These are phyloP conservation scores for Thalia dealbata DNA, from an alignment of 176 grass and related monocot species.

Conservation along the genomic window DNA sequence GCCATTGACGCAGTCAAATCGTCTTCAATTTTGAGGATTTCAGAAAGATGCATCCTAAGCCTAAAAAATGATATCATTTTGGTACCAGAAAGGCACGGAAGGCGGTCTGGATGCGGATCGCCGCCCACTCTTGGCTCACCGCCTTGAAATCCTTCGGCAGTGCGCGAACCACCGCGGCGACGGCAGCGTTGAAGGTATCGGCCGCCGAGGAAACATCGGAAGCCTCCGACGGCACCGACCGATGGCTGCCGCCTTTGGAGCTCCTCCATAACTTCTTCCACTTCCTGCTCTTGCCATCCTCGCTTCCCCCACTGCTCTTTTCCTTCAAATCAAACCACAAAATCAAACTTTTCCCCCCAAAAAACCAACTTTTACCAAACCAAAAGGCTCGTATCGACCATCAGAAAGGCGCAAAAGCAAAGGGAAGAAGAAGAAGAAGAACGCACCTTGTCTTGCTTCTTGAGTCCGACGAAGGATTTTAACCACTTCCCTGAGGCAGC, in stretches of 20 bases:
- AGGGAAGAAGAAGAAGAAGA: background rate
- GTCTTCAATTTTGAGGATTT: background rate
- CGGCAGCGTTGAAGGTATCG: conserved; percentile 59
- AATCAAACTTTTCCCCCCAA: background rate
- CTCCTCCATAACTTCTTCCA: conserved; percentile 61
- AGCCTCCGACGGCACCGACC: conserved; percentile 39
- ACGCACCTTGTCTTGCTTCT: conserved; percentile 76
- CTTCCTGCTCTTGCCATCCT: conserved; percentile 41
- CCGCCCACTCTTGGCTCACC: conserved; percentile 75
- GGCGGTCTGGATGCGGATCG: conserved; percentile 91
- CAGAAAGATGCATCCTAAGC: background rate
- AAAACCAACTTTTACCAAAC: background rate
- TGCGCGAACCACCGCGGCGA: conserved; percentile 61
- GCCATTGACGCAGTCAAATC: background rate
- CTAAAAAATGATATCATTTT: background rate
- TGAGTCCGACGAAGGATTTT: conserved; percentile 76
- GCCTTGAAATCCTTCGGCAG: conserved; percentile 89
- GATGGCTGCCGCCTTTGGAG: conserved; percentile 30
- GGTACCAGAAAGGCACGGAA: conserved; percentile 87
- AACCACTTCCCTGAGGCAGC: conserved; percentile 85
- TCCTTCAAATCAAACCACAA: background rate
- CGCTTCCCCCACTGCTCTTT: background rate
- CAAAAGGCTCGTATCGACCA: background rate
- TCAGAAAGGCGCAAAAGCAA: background rate
- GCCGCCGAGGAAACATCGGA: conserved; percentile 46